These are phyloP conservation scores for Colletotrichum sp. DNA, from an alignment of 2,329 filamentous ascomycete species.

Conservation along the genomic window DNA sequence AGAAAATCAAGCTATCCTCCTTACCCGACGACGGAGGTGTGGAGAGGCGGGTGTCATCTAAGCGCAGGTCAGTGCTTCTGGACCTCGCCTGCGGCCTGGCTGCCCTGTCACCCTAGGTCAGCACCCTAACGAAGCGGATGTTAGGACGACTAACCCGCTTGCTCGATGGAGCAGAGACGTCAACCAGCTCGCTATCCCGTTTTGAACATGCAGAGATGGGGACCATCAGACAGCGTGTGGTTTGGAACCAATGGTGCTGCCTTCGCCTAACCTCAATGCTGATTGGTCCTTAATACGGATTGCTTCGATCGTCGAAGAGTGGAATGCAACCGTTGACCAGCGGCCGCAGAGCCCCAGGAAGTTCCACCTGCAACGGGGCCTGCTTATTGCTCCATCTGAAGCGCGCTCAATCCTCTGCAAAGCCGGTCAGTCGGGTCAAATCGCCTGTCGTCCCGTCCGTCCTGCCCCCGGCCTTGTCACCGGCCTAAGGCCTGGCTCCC, in stretches of 20 bases:
- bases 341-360: slow-evolving; percentile 10
- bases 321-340: neutral
- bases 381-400: neutral
- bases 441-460: neutral
- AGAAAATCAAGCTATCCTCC: neutral
- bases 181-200: neutral
- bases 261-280: neutral
- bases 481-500: neutral
- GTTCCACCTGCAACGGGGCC: neutral
- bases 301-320: neutral
- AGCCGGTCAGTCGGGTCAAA: slow-evolving; percentile 3
- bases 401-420: neutral
- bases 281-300: neutral
- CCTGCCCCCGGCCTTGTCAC: neutral
- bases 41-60: neutral
- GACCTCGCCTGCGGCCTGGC: neutral
- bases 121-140: neutral
- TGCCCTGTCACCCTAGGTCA: neutral
- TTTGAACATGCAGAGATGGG: neutral
- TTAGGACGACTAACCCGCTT: neutral
- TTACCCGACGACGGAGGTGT: neutral
- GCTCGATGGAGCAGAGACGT: neutral
- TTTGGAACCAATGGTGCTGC: neutral
- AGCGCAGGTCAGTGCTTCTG: slow-evolving; percentile 6
- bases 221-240: neutral